phyloP scores from a whole-genome alignment of 176 grass and related monocot species.

The Aegilops bicornis region DNA sequence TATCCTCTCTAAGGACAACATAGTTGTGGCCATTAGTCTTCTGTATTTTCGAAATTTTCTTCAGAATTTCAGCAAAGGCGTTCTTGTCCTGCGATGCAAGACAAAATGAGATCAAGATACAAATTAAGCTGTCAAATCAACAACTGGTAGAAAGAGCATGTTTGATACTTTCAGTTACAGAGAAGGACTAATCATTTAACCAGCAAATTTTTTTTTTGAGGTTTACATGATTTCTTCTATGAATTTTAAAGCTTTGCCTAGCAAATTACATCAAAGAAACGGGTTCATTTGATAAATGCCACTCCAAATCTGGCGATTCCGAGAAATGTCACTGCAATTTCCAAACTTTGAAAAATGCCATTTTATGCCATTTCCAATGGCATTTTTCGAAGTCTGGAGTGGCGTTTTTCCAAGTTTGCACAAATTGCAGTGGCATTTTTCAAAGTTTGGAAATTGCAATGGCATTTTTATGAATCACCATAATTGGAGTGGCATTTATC shows the following conservation, averaged over 20 bases:
- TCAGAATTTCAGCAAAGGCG: constrained; percentile 71
- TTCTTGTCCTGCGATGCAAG: constrained; percentile 56
- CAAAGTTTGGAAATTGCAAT: too few relatives aligned
- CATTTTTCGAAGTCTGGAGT: too few relatives aligned
- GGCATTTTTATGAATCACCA: too few relatives aligned
- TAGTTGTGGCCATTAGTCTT: constrained; percentile 78
- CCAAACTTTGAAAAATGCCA: too few relatives aligned
- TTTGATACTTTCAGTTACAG: background rate
- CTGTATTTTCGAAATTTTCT: constrained; percentile 81
- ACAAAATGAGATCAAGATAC: background rate
- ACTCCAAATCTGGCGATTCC: too few relatives aligned
- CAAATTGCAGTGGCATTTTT: too few relatives aligned
- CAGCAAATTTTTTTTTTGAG: background rate
- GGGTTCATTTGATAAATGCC: too few relatives aligned
- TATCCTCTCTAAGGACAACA: constrained; percentile 63
- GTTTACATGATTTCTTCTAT: background rate
- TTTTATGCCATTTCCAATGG: too few relatives aligned
- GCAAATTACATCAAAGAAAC: constrained; percentile 15
- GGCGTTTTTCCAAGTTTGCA: too few relatives aligned
- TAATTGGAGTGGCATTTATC: too few relatives aligned
- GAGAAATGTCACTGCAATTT: too few relatives aligned
- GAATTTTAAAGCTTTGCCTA: background rate
- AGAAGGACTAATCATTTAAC: background rate
- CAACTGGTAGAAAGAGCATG: background rate
- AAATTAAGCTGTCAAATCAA: background rate